Evolutionary conservation across 108 stramenopile species (phyloP), one percentile per base, ranked within the genome.

Genomic region (Schizochytrium sp.): DNA sequence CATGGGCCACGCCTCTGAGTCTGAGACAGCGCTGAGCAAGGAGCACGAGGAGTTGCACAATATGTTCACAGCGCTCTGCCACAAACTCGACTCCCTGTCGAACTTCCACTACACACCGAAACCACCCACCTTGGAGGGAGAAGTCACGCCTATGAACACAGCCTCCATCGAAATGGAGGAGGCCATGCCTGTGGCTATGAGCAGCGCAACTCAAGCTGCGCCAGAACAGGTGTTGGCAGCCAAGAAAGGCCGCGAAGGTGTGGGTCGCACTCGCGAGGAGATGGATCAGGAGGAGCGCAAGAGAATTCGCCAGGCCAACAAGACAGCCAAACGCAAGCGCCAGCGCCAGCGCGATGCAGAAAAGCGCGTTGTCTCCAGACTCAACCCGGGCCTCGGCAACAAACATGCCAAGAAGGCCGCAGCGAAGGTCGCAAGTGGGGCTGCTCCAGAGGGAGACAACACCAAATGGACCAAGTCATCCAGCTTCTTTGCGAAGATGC

Each of bases 81-180:
- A 95, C 72, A 96, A 97, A 89, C 93, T 99, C 49, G 98, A 99
- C 92, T 96, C 97, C 4, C 88, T 99, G 89, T 98, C 97, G 12
- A 98, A 98, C 91, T 99, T 98, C 94, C 97, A 99, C 93, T 99
- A 97, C 91, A 96, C 96, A 7, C 98, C 98, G 3, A 93, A 97
- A 57, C 96, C 97, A 4, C 92, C 96, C 87, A 94, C 95, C 3
- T 95, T 97, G 12, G 97, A 98, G 90, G 96, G 96, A 4, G 97
- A 96, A 83, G 95, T 97, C 5, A 88, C 93, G 57, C 73, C 94
- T n/a, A 92, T 92, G 46, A 92, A 92, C 72, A 93, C 94, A 1
- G 96, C 96, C 19, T 97, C 98, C 5, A 98, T 99, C 89, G 97
- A 97, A 5, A 97, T 99, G 97, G 98, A 99, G 89, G 98, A 99